These are phyloP conservation scores for Aspergillus sparsus DNA, from an alignment of 495 filamentous ascomycete genomes.

Conservation along the genomic window DNA sequence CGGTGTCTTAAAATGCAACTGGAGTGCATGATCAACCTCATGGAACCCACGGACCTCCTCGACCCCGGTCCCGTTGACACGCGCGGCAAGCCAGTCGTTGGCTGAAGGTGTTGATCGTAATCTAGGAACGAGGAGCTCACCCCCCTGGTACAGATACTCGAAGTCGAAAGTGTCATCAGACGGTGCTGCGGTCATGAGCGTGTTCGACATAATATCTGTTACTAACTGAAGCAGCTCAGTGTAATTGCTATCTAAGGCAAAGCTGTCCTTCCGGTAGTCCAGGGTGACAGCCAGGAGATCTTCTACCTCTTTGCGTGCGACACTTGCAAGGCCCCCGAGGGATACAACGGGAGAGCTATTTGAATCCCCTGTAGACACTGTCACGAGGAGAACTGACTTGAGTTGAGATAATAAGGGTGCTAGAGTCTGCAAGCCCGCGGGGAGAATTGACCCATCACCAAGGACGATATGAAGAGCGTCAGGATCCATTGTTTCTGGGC, in stretches of 20 bases:
- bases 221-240: background rate
- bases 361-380: background rate
- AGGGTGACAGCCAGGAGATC: background rate
- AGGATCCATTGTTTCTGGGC: background rate
- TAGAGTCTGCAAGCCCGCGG: background rate
- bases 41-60: background rate
- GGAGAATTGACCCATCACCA: background rate
- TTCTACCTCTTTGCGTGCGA: background rate
- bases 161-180: background rate
- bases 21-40: background rate
- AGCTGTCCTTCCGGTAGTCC: background rate
- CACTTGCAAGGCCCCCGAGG: background rate
- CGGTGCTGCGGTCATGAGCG: background rate
- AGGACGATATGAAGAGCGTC: background rate
- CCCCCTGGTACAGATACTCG: slow-evolving; percentile 1
- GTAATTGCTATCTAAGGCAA: background rate
- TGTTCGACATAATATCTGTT: background rate
- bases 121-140: slow-evolving; percentile 1
- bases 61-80: background rate
- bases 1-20: background rate
- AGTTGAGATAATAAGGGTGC: background rate
- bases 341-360: background rate
- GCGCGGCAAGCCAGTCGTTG: background rate
- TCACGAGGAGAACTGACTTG: background rate
- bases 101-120: background rate